Percentiles rank a stretch among this genome's conserved stretches.
phyloP scores from a whole-genome alignment of 179 eudicot species.

The Heliamphora pulchella region DNA sequence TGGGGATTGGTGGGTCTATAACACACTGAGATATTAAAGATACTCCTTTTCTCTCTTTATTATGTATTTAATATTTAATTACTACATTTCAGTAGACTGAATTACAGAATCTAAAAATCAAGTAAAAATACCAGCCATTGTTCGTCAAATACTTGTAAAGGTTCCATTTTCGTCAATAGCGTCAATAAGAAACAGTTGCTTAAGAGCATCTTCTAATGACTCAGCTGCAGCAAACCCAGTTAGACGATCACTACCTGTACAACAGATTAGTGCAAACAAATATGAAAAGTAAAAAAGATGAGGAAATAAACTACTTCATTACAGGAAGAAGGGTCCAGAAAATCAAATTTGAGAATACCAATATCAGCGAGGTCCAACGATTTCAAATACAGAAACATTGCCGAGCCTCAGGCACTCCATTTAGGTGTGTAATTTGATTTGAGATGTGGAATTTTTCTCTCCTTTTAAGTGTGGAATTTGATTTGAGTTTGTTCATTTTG shows the following conservation, averaged over 20 bases:
- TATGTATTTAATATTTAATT: neutral
- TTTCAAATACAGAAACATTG: slow-evolving; percentile 61
- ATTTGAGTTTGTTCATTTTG: too few relatives aligned
- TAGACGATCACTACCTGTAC: neutral
- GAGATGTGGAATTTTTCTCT: too few relatives aligned
- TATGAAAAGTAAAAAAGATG: neutral
- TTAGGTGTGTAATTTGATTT: too few relatives aligned
- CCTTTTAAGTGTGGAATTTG: too few relatives aligned
- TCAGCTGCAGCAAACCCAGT: slow-evolving; percentile 50
- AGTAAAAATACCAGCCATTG: slow-evolving; percentile 64
- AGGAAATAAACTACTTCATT: slow-evolving; percentile 20
- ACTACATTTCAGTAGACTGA: neutral
- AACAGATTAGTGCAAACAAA: neutral
- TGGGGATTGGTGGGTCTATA: neutral
- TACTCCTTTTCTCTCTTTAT: neutral
- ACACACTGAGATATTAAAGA: neutral
- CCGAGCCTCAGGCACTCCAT: too few relatives aligned
- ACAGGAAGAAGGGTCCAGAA: slow-evolving; percentile 85
- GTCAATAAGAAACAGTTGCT: slow-evolving; percentile 87
- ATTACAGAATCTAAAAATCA: neutral
- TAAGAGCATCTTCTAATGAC: slow-evolving; percentile 85
- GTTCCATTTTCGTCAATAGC: slow-evolving; percentile 85
- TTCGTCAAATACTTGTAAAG: slow-evolving; percentile 65
- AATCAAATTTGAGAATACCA: slow-evolving; percentile 88
- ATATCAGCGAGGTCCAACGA: slow-evolving; percentile 91